A percentile compares a stretch with the other conserved stretches of the same genome.
phyloP scores from a whole-genome alignment of 495 filamentous ascomycete species.

The Penicillium silybi region DNA sequence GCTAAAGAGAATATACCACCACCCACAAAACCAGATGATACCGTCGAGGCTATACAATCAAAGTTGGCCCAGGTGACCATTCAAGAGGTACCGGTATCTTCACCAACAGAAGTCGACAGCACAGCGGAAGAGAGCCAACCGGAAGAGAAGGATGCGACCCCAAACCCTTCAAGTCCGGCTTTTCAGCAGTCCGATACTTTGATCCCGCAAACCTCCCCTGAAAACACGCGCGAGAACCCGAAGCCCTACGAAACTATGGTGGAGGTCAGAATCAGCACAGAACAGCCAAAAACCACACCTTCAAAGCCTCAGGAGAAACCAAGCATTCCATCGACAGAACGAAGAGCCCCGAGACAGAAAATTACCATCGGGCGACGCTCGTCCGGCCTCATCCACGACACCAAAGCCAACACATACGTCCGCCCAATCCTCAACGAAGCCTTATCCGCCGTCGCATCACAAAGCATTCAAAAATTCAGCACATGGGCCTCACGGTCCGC shows the following conservation, averaged over 20 bases:
- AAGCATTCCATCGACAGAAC: not conserved
- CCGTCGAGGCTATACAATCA: slow-evolving; percentile 26
- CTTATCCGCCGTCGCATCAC: slow-evolving; percentile 32
- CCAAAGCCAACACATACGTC: slow-evolving; percentile 37
- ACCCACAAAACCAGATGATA: slow-evolving; percentile 12
- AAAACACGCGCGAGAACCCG: not conserved
- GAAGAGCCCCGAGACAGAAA: slow-evolving; percentile 14
- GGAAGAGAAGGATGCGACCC: not conserved
- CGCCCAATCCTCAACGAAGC: slow-evolving; percentile 37
- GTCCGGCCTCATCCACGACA: slow-evolving; percentile 37
- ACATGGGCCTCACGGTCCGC: slow-evolving; percentile 41
- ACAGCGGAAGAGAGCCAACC: not conserved
- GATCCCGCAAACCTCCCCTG: slow-evolving; percentile 1
- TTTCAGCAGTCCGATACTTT: not conserved
- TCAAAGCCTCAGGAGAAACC: slow-evolving; percentile 1
- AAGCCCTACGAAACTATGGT: slow-evolving; percentile 28
- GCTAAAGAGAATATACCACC: slow-evolving; percentile 1
- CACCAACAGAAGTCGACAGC: not conserved
- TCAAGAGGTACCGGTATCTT: slow-evolving; percentile 9
- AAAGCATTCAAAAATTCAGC: slow-evolving; percentile 39
- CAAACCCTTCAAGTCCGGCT: not conserved
- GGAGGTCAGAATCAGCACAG: slow-evolving; percentile 27
- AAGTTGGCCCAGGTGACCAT: slow-evolving; percentile 37
- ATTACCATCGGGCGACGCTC: slow-evolving; percentile 23
- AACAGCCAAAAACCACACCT: not conserved